Base-by-base conservation (phyloP, 441 rosid genomes). In the Metrosideros polymorpha region DNA sequence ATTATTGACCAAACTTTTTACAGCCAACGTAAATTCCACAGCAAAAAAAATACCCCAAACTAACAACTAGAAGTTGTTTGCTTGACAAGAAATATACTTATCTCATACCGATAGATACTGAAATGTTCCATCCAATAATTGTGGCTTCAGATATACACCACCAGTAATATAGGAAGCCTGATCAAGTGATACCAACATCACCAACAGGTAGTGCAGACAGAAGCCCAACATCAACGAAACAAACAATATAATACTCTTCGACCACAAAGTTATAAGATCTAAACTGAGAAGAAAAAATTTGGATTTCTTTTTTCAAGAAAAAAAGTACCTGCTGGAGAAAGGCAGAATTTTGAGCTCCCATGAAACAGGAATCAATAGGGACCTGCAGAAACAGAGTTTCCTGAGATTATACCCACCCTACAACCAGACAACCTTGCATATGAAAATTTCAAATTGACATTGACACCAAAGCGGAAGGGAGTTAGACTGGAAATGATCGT, bases 141-240 rank as follows among this genome's bases (percentile, higher is more conserved):
- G 96, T 86, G 99, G 99, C 90, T 93, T 94, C 89, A 94, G 94
- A 93, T 96, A 95, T 76, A 97, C 97, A 35, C 99, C 98, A 3
- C 96, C 96, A 22, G 98, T 97, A 84, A 97, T 96, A 88, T 95
- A 93, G 84, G 98, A 97, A 90, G 99, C 99, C 99, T 95, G 90
- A 85, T 57, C 89, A 47, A 79, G 88, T 43, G 6, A 79, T 42
- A 85, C 55, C 66, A 32, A 25, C 24, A 66, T 75, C 29, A 43
- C 27, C 84, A 75, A 12, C 29, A 84, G 52, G 84, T 54, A 90
- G 56, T 18, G 54, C 56, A 29, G 35, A 39, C 15, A 22, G 84
- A 49, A 49, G 17, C 84, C 42, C 56, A 82, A 71, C 47, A 71
- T 71, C 47, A 22, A 6, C 0, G 1, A 71, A 39, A 71, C 79